Conservation (phyloP, 1,284 basidiomycete genomes). For the Thelephora terrestris region DNA sequence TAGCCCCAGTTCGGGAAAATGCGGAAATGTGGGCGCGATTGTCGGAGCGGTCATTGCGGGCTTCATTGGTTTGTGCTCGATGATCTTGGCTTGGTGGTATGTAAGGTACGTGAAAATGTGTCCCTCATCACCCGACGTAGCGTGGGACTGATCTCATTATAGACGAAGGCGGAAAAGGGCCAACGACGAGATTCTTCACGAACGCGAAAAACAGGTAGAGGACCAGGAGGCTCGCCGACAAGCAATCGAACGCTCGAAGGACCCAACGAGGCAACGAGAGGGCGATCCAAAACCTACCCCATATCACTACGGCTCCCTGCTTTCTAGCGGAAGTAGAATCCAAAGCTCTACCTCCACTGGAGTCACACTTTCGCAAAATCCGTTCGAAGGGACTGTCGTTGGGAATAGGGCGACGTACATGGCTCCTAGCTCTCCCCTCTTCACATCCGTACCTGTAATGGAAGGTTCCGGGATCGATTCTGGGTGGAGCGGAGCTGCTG, state of each 20-base stretch:
- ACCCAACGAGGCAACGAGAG: too few species aligned
- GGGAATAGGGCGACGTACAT: too few species aligned
- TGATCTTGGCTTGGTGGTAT: not conserved
- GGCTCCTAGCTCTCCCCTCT: too few species aligned
- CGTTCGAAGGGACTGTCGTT: too few species aligned
- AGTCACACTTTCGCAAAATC: too few species aligned
- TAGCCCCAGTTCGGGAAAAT: not conserved
- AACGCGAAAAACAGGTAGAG: not conserved
- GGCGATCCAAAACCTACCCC: too few species aligned
- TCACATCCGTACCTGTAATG: too few species aligned
- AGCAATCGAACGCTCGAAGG: constrained; percentile 6
- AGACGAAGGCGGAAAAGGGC: not conserved
- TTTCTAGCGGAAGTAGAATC: too few species aligned
- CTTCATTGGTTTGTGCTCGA: not conserved
- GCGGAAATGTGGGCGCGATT: not conserved
- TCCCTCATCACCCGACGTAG: not conserved
- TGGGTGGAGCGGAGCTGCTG: too few species aligned
- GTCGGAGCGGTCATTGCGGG: not conserved
- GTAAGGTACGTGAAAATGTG: not conserved
- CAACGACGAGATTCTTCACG: not conserved
- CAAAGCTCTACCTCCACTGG: too few species aligned
- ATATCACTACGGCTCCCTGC: too few species aligned
- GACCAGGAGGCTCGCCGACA: not conserved
- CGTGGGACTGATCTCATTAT: not conserved
- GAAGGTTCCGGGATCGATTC: too few species aligned